Evolutionary conservation across 1,284 basidiomycete genomes (phyloP), one percentile per base, ranked within the genome.

Genomic region (Fomitopsis betulina): DNA sequence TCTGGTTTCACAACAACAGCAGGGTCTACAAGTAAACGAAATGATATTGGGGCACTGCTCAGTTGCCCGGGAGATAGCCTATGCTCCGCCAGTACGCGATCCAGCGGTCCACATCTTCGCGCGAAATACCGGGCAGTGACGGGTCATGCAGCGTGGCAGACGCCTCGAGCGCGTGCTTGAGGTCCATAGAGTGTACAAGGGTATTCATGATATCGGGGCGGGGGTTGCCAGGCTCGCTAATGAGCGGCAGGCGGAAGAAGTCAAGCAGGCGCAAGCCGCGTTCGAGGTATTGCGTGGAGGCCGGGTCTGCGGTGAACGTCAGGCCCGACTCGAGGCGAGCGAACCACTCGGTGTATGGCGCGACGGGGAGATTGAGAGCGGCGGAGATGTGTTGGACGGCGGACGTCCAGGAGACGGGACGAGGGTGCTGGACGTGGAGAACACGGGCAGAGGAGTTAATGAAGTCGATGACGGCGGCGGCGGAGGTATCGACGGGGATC

Each of bases 401-500:
- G 13, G 49, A 27, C 4, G 51, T 35, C 61, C 61, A 64, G 0
- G 56, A 43, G 17, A 63, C 52, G 7, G 56, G 56, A 12, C 37
- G 38, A 25, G 56, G 56, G 23, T 58, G 50, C 19, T 51, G 56
- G 15, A 58, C 23, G 25, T 58, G 56, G 1, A 58, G 52, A 23
- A 58, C 42, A 6, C 39, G 52, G 6, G 42, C 19, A 10, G 62
- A 54, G 7, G 58, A 10, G 35, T 60, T 43, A 3, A 58, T 56
- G 57, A 64, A 60, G 27, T 68, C 66, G 27, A 64, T 30, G 21
- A 67, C 27, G 1, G 56, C 60, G 12, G 51, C 38, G 0, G 65
- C 66, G 7, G 61, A 65, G 21, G 60, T 55, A 23, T 62, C 59
- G 5, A 58, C 49, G 1, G 67, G 62, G 23, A 70, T 54, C 67